Percentiles rank a stretch among this genome's conserved stretches.
Conservation (phyloP, 2,329 filamentous ascomycete genomes). For the Arachnopeziza araneosa region DNA sequence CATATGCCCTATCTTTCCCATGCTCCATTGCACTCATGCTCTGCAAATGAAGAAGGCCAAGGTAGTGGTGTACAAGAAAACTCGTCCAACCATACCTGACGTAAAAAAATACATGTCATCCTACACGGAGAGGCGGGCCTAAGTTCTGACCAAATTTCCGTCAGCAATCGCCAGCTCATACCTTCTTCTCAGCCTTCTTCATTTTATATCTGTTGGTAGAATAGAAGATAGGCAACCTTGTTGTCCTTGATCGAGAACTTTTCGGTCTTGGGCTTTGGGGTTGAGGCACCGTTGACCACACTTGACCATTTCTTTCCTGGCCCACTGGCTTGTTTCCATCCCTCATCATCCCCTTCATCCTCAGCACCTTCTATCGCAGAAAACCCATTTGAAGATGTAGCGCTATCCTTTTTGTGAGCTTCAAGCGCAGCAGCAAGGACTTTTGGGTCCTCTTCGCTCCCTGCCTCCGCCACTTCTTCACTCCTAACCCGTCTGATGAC, state of each 20-base stretch:
- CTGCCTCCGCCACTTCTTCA: slow-evolving; percentile 84
- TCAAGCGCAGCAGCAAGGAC: slow-evolving; percentile 61
- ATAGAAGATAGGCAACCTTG: slow-evolving; percentile 94
- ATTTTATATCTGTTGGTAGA: slow-evolving; percentile 62
- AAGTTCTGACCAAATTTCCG: neutral
- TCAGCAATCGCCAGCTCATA: neutral
- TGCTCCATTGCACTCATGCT: slow-evolving; percentile 19
- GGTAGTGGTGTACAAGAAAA: slow-evolving; percentile 15
- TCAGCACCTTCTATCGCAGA: slow-evolving; percentile 58
- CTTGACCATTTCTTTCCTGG: slow-evolving; percentile 67
- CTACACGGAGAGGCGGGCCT: neutral
- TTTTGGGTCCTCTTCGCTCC: slow-evolving; percentile 73
- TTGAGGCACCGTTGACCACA: slow-evolving; percentile 58
- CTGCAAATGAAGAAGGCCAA: slow-evolving; percentile 11
- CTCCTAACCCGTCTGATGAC: slow-evolving; percentile 76
- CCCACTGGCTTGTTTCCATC: slow-evolving; percentile 85
- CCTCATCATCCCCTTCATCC: slow-evolving; percentile 62
- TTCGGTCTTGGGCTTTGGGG: slow-evolving; percentile 54
- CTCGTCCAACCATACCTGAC: neutral
- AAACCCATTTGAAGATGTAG: slow-evolving; percentile 64
- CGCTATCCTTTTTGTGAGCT: slow-evolving; percentile 53
- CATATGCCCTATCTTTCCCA: slow-evolving; percentile 12
- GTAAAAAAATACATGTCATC: neutral
- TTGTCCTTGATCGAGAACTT: slow-evolving; percentile 70
- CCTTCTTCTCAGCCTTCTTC: neutral